Conservation (phyloP, 2,329 filamentous ascomycete genomes). For the Cordyceps cateniannulata region DNA sequence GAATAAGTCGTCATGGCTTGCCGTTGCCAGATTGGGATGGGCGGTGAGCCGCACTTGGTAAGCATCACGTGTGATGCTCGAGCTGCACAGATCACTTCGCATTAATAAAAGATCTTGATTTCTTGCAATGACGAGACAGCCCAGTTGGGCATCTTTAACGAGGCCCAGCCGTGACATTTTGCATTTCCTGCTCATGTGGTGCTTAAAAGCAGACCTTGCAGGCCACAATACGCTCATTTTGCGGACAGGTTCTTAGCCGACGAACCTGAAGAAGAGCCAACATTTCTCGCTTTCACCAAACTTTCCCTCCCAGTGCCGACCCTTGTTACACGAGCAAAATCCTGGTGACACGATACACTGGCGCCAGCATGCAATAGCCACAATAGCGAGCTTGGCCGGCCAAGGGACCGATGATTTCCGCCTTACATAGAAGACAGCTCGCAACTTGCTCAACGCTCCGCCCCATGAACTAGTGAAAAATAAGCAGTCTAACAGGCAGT, state of each 20-base stretch:
- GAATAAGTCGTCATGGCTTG: conserved; percentile 5
- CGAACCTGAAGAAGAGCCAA: neutral
- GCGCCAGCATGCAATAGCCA: neutral
- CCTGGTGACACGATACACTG: neutral
- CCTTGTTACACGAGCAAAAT: too few species aligned
- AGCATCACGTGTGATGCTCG: neutral
- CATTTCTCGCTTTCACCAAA: neutral
- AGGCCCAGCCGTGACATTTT: too few species aligned
- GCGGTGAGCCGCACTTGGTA: conserved; percentile 1
- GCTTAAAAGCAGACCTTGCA: neutral
- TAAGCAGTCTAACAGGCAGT: neutral
- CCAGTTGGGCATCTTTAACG: neutral
- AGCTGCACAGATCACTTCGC: neutral
- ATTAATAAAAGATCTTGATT: neutral
- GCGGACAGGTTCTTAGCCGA: neutral
- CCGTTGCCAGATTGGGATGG: neutral
- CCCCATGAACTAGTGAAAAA: neutral
- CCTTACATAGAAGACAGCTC: neutral
- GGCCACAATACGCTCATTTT: neutral
- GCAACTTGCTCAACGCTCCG: neutral
- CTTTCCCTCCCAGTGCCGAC: neutral
- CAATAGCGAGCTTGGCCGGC: neutral
- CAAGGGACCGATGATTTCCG: neutral
- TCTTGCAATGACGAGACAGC: neutral
- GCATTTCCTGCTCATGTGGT: neutral